These are phyloP conservation scores for barley (Hordeum vulgare) DNA, from an alignment of 176 grass and related monocot species.

Conservation along the genomic window MorexV3_pseudomolecules_assembly NC_058524.1:73188776-73189275, in stretches of 20 bases:
- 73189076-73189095: conserved; percentile 71
- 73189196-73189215: not conserved
- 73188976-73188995: conserved; percentile 3
- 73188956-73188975: conserved; percentile 15
- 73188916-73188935: not conserved
- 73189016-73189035: conserved; percentile 91
- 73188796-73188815: conserved; percentile 97
- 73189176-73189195: not conserved
- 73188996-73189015: conserved; percentile 49
- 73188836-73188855: conserved; percentile 72
- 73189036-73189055: conserved; percentile 87
- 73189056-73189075: conserved; percentile 70
- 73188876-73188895: conserved; percentile 79
- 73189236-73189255: not conserved
- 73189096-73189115: conserved; percentile 68
- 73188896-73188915: conserved; percentile 12
- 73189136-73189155: conserved; percentile 88
- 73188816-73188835: conserved; percentile 55
- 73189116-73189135: conserved; percentile 85
- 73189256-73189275: not conserved
- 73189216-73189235: not conserved
- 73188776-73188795: conserved; percentile 94
- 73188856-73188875: conserved; percentile 97
- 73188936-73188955: not conserved
- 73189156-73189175: conserved; percentile 95